Conservation (phyloP, 2,329 filamentous ascomycete genomes). For the Verticillium dahliae region DNA sequence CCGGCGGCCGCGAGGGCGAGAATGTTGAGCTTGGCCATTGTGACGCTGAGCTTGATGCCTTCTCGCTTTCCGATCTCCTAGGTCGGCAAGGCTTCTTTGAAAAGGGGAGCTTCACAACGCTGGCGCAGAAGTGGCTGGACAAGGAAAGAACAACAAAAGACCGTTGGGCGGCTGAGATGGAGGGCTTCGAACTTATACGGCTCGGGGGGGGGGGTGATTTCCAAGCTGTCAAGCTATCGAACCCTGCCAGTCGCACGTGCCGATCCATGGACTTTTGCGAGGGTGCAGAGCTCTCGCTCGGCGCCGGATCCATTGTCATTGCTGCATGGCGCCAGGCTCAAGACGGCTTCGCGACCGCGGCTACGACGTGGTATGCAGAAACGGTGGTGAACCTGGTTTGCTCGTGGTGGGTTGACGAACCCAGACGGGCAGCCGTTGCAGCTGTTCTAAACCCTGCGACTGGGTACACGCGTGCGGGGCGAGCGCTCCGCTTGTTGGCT, state of each 20-base stretch:
- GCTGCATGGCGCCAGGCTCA: neutral
- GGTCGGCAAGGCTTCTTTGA: neutral
- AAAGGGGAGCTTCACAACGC: neutral
- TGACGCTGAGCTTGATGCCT: neutral
- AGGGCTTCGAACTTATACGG: neutral
- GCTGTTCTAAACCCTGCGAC: neutral
- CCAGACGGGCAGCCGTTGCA: neutral
- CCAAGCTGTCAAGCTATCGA: neutral
- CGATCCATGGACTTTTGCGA: neutral
- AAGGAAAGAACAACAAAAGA: neutral
- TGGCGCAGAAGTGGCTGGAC: neutral
- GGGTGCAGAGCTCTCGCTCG: neutral
- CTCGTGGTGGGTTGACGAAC: neutral
- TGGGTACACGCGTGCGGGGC: neutral
- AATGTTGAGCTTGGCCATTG: conserved; percentile 28
- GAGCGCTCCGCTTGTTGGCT: neutral
- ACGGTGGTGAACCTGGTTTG: neutral
- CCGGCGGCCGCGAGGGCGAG: conserved; percentile 25
- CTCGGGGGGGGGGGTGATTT: neutral
- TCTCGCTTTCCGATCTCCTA: neutral
- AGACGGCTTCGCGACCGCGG: neutral
- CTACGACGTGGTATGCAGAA: neutral
- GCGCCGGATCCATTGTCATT: neutral
- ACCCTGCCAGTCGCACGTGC: neutral
- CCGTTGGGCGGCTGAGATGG: neutral